Base-by-base conservation (phyloP, 306 rosid genomes). In the Fagus sylvatica region DNA sequence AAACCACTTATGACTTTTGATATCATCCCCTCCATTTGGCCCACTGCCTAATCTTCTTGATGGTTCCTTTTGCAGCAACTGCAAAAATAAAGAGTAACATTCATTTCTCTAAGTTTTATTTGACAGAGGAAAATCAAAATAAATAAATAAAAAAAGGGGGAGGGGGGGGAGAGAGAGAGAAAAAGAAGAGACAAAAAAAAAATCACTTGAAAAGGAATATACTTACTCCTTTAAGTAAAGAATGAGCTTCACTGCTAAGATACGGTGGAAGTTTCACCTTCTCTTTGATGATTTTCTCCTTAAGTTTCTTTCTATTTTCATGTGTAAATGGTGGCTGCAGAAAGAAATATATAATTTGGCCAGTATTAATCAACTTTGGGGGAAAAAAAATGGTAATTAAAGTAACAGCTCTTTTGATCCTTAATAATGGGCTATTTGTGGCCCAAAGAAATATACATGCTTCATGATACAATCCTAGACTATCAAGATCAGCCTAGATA, bases 221-320 rank as follows among this genome's bases (percentile, higher is more conserved):
- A 85, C 91, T 91, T 89, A 95, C 98, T 82, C 97, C 98, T 88
- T 89, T 95, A 64, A 95, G 97, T 80, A 95, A 80, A 65, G 98
- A 95, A 82, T 95, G 98, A 69, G 97, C 98, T 55, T 92, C 98
- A 33, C 76, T 78, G 73, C 83, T 92, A 59, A 95, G 92, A 57
- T 17, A 80, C 13, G 98, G 84, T 34, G 98, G 98, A 71, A 95
- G 95, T 81, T 95, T 95, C 74, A 95, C 73, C 84, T 87, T 95
- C 86, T 95, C 98, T 83, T 86, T 92, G 80, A 92, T 87, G 75
- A 95, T 95, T 84, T 79, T 91, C 86, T 91, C 98, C 81, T 92
- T 98, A 82, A 95, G 98, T 80, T 95, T 95, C 90, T 95, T 92
- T 75, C 98, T 88, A 72, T 95, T 92, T 19, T 74, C 79, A 78